Conservation (phyloP, 306 rosid genomes). For the Prunus padus region DNA sequence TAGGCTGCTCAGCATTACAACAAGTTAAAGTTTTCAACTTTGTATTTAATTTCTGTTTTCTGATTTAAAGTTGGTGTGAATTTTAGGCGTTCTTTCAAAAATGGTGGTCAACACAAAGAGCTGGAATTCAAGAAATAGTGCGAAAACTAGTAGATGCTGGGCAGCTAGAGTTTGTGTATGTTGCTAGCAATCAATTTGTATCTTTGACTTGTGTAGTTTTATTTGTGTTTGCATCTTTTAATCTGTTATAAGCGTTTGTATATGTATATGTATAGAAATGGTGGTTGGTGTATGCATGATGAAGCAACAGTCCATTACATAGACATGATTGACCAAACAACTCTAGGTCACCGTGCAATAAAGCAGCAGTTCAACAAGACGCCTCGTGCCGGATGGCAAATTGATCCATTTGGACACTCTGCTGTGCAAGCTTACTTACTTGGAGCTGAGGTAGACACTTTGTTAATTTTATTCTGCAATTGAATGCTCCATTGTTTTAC, state of each 20-base stretch:
- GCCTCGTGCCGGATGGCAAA: conserved; percentile 91
- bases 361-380: conserved; percentile 57
- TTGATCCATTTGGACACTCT: conserved; percentile 94
- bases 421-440: conserved; percentile 83
- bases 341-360: conserved; percentile 65
- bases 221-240: neutral
- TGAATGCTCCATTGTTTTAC: neutral
- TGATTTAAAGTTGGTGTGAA: neutral
- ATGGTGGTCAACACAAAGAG: conserved; percentile 81
- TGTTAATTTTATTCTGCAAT: neutral
- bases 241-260: neutral
- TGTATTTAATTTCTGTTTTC: neutral
- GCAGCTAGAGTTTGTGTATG: conserved; percentile 76
- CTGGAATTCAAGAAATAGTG: conserved; percentile 52
- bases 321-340: conserved; percentile 96
- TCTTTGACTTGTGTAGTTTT: neutral
- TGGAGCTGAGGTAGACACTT: conserved; percentile 59
- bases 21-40: neutral
- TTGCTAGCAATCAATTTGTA: neutral
- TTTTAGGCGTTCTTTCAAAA: conserved; percentile 70
- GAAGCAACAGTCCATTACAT: conserved; percentile 83
- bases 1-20: conserved; percentile 14
- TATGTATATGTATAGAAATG: conserved; percentile 53
- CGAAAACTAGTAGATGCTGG: conserved; percentile 59
- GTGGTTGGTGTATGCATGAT: conserved; percentile 99